Percentiles rank a stretch among this genome's conserved stretches.
These are phyloP conservation scores for Fonsecaea multimorphosa DNA, from an alignment of 2,329 filamentous ascomycete species.

Conservation along the genomic window DNA sequence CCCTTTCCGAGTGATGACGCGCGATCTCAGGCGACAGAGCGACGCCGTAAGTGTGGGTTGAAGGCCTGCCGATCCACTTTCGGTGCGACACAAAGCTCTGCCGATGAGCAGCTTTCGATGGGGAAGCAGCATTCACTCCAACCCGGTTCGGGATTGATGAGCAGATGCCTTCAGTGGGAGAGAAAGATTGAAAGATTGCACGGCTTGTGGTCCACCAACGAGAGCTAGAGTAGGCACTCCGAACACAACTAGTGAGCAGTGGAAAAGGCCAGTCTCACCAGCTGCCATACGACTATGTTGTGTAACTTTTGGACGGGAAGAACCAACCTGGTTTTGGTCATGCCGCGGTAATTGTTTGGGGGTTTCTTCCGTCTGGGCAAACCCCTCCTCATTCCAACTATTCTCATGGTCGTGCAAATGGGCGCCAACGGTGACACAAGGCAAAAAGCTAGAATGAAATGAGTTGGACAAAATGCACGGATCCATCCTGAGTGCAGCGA, in stretches of 20 bases:
- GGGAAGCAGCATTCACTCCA: background rate
- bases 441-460: conserved; percentile 2
- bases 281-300: conserved; percentile 1
- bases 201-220: background rate
- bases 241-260: background rate
- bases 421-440: conserved; percentile 5
- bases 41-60: background rate
- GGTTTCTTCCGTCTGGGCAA: conserved; percentile 5
- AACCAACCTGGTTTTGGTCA: conserved; percentile 2
- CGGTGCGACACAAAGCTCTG: background rate
- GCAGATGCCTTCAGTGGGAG: background rate
- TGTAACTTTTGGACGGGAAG: conserved; percentile 12
- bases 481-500: conserved; percentile 1
- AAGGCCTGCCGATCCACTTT: background rate
- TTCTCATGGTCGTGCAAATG: conserved; percentile 7
- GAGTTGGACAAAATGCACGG: background rate
- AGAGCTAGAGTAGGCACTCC: background rate
- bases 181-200: conserved; percentile 5
- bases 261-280: background rate
- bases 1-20: conserved; percentile 7
- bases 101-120: background rate
- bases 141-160: background rate
- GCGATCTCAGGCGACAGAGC: conserved; percentile 16
- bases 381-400: conserved; percentile 3
- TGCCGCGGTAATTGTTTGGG: conserved; percentile 5